Base-by-base conservation (phyloP, 2,329 filamentous ascomycete genomes). In the Ceratocystis huliohia region DNA sequence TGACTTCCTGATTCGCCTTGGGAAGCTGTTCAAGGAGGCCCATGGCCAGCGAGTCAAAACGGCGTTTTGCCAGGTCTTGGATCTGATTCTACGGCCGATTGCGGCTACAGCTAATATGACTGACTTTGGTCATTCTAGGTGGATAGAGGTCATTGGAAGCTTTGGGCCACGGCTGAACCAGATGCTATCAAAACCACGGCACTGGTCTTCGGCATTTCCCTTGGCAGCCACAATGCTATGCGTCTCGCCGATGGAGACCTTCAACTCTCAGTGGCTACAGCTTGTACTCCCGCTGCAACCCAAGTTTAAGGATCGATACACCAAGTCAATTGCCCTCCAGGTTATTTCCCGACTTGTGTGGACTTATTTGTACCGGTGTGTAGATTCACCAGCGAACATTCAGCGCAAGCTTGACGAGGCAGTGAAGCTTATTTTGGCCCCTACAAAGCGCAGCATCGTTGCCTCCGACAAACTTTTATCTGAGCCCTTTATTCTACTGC, bases 41-140 rank as follows among this genome's bases (percentile, higher is more conserved):
- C 93, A 96, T 72, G 94, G 94, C 0, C 89, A 90, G 70, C 86
- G 86, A 68, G 86, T 97, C 72, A 99, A 99, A 75, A 88, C 93
- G 71, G 90, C 92, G 0, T 99, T 96, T 73, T 97, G 94, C 73
- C 89, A 96, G 72, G 86, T 96, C 25, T 83, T 99, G 64, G 90
- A 96, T 71, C 88, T 89, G 70, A 80, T 99, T 33, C 78, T 99
- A 28, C 82, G 96, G 15, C 91, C 92, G 0, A 87, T 99, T 63
- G 93, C 93, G 15, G 89, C 89, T 3, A 89, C 86, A 69, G 88
- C 90, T 4, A 87, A 81, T 66, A 84, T 83, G 71, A 86, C 82
- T 62, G 89, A 96, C 73, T 82, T 97, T 68, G 86, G 86, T 65
- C 82, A 88, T 69, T 85, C 88, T 0, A 93, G 87, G 74, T 99